phyloP scores from a whole-genome alignment of 768 basidiomycete species.

The Boletus vinaceobasis region DNA sequence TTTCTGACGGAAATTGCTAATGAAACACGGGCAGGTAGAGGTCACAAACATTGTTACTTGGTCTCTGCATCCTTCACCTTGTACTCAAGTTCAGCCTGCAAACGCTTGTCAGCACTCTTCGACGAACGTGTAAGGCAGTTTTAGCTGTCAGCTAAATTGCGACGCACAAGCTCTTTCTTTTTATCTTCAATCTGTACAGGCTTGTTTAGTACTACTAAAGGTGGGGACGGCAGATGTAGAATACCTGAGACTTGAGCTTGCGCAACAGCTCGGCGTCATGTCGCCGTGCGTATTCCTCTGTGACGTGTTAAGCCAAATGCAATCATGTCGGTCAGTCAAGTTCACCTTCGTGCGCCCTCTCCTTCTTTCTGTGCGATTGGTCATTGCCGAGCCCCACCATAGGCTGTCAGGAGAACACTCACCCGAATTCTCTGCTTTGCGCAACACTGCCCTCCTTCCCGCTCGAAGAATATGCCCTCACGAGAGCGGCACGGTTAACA shows the following conservation, averaged over 20 bases:
- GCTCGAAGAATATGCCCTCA: constrained; percentile 37
- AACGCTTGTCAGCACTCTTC: constrained; percentile 11
- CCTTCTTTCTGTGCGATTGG: constrained; percentile 54
- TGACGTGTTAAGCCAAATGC: constrained; percentile 1
- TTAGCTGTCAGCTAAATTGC: constrained; percentile 7
- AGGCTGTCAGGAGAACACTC: constrained; percentile 12
- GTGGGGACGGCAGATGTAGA: constrained; percentile 7
- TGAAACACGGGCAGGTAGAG: neutral
- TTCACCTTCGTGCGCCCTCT: constrained; percentile 65
- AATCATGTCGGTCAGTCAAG: constrained; percentile 1
- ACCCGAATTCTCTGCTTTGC: constrained; percentile 62
- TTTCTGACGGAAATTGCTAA: neutral
- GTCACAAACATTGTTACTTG: constrained; percentile 18
- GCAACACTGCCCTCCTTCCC: constrained; percentile 56
- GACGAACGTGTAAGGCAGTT: constrained; percentile 10
- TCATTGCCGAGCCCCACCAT: neutral
- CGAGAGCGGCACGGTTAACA: constrained; percentile 33
- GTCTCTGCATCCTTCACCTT: constrained; percentile 21
- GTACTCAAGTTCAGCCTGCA: constrained; percentile 31
- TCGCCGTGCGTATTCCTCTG: constrained; percentile 62
- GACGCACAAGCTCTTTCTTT: constrained; percentile 32
- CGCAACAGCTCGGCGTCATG: constrained; percentile 56
- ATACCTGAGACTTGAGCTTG: constrained; percentile 57
- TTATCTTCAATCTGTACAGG: constrained; percentile 28
- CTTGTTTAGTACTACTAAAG: neutral